Evolutionary conservation across 2,329 filamentous ascomycete genomes (phyloP).

Genomic region (Paracoccidioides brasiliensis): DNA sequence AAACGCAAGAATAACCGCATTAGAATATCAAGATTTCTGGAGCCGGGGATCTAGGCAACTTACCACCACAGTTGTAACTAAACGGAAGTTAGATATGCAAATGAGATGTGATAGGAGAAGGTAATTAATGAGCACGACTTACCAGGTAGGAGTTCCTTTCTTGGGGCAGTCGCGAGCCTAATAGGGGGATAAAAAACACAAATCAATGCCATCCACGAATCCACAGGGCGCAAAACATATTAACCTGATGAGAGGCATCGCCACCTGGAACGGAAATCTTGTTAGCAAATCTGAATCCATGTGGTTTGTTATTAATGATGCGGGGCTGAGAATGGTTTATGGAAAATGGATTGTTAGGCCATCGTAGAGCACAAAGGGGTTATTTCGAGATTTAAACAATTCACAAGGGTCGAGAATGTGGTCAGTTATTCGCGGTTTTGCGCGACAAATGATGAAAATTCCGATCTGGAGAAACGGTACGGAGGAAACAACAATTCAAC

Average conservation of each 20-base stretch:
- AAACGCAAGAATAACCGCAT: constrained; percentile 8
- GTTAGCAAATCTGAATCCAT: constrained; percentile 2
- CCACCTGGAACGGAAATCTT: constrained; percentile 42
- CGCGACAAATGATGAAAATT: neutral
- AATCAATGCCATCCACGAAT: constrained; percentile 11
- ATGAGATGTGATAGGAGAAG: too few relatives aligned
- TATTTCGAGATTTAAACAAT: neutral
- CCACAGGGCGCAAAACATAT: constrained; percentile 22
- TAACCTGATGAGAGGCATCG: constrained; percentile 62
- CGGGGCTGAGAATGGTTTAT: neutral
- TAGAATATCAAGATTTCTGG: neutral
- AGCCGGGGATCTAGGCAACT: constrained; percentile 22
- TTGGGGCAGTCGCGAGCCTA: constrained; percentile 77
- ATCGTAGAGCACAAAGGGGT: neutral
- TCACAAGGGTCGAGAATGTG: neutral
- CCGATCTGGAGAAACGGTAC: neutral
- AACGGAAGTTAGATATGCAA: constrained; percentile 8
- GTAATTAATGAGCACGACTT: constrained; percentile 23
- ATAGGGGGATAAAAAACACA: constrained; percentile 16
- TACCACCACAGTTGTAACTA: constrained; percentile 73
- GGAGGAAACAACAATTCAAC: neutral
- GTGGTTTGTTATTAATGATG: neutral
- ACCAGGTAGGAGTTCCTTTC: constrained; percentile 73
- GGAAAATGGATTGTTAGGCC: neutral
- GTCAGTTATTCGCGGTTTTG: neutral